Evolutionary conservation across 208 protist genomes (phyloP).

Genomic region (Strigomonas culicis): DNA sequence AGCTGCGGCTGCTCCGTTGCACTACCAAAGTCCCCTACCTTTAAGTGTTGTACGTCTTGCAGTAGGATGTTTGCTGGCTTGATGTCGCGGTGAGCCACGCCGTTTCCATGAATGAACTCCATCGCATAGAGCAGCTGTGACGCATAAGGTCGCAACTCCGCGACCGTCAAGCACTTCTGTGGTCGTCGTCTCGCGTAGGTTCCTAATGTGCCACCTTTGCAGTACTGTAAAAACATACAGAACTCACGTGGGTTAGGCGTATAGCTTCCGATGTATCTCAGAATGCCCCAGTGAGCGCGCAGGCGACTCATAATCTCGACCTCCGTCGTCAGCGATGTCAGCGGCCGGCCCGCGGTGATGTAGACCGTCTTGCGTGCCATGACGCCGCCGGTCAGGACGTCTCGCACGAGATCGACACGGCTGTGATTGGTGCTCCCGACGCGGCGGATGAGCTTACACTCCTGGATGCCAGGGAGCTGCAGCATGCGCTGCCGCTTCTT

Average conservation of each 20-base stretch:
- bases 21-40: slow-evolving; percentile 73
- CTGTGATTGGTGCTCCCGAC: slow-evolving; percentile 16
- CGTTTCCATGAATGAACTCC: slow-evolving; percentile 45
- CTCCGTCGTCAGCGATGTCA: slow-evolving; percentile 14
- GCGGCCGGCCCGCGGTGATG: slow-evolving; percentile 12
- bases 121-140: slow-evolving; percentile 40
- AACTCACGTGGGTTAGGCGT: slow-evolving; percentile 17
- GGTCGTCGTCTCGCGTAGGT: slow-evolving; percentile 9
- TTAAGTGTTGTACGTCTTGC: slow-evolving; percentile 39
- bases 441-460: slow-evolving; percentile 18
- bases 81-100: slow-evolving; percentile 86
- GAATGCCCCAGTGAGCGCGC: slow-evolving; percentile 33
- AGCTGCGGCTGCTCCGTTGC: slow-evolving; percentile 19
- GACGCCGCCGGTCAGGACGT: slow-evolving; percentile 25
- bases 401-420: slow-evolving; percentile 29
- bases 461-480: slow-evolving; percentile 12
- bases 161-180: slow-evolving; percentile 5
- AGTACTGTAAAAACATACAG: slow-evolving; percentile 60
- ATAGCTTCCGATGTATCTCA: slow-evolving; percentile 39
- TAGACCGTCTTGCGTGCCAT: slow-evolving; percentile 35
- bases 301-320: slow-evolving; percentile 45
- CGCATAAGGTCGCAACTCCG: slow-evolving; percentile 21
- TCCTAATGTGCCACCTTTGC: slow-evolving; percentile 28
- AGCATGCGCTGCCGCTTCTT: slow-evolving; percentile 15
- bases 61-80: slow-evolving; percentile 94